Evolutionary conservation across 805 yeast species (phyloP).

Genomic region (Sugiyamaella floridensis): DNA sequence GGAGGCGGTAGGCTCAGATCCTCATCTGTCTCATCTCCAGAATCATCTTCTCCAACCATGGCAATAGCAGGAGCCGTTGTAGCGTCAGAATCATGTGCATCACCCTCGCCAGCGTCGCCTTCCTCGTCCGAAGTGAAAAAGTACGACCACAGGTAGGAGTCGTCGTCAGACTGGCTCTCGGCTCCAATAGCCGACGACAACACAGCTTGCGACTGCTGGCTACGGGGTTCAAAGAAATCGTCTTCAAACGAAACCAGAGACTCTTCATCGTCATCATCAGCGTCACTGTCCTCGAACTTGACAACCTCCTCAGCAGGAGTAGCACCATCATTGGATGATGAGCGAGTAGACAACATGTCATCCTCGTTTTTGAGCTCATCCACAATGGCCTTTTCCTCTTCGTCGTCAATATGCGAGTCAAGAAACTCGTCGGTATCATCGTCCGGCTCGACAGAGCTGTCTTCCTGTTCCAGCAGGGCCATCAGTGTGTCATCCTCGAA

Average conservation of each 20-base stretch:
- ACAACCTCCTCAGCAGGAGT: slow-evolving; percentile 22
- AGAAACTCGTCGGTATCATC: slow-evolving; percentile 32
- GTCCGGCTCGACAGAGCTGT: slow-evolving; percentile 39
- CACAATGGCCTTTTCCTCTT: slow-evolving; percentile 35
- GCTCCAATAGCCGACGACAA: slow-evolving; percentile 6
- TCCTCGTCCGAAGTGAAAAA: slow-evolving; percentile 47
- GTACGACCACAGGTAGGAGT: slow-evolving; percentile 67
- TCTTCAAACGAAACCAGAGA: slow-evolving; percentile 22
- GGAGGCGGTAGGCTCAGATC: slow-evolving; percentile 77
- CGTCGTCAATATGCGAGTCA: slow-evolving; percentile 28
- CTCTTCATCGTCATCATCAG: slow-evolving; percentile 25
- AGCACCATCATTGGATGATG: slow-evolving; percentile 14
- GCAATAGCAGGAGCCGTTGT: background rate
- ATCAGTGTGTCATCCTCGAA: slow-evolving; percentile 40
- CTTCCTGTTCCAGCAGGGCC: slow-evolving; percentile 32
- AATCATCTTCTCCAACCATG: slow-evolving; percentile 25
- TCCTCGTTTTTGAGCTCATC: slow-evolving; percentile 23
- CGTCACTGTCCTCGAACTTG: slow-evolving; percentile 24
- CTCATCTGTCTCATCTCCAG: slow-evolving; percentile 92
- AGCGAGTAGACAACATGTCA: slow-evolving; percentile 12
- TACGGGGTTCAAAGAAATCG: slow-evolving; percentile 22
- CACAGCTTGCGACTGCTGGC: slow-evolving; percentile 12
- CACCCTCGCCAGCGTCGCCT: slow-evolving; percentile 20
- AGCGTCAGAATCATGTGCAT: background rate
- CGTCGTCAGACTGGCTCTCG: slow-evolving; percentile 39